These are phyloP conservation scores for Russula emetica DNA, from an alignment of 768 basidiomycete genomes.

Conservation along the genomic window DNA sequence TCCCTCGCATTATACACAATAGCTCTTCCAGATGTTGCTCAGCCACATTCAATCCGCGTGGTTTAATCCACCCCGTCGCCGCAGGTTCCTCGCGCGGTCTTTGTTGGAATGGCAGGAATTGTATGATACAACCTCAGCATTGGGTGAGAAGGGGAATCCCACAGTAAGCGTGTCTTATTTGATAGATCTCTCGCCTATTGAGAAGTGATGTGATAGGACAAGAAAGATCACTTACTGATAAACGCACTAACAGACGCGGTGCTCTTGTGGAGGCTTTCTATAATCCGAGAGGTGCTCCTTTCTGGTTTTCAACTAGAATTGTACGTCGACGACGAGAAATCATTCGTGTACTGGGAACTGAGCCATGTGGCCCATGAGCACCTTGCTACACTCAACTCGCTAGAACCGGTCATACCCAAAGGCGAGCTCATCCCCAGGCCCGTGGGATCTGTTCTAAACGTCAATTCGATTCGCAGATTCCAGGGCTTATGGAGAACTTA, in stretches of 20 bases:
- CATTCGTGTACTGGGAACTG: conserved; percentile 75
- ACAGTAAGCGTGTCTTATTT: conserved; percentile 26
- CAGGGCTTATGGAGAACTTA: conserved; percentile 14
- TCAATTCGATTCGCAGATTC: conserved; percentile 10
- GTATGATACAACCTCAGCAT: conserved; percentile 44
- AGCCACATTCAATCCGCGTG: conserved; percentile 58
- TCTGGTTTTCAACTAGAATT: conserved; percentile 77
- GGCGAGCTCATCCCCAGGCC: conserved; percentile 32
- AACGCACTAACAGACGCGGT: conserved; percentile 43
- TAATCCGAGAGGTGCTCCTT: conserved; percentile 62
- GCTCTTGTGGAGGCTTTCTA: conserved; percentile 54
- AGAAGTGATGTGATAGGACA: conserved; percentile 23
- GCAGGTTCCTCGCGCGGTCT: conserved; percentile 60
- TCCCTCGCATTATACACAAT: conserved; percentile 3
- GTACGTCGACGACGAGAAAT: conserved; percentile 60
- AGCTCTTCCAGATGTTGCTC: conserved; percentile 47
- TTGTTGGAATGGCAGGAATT: conserved; percentile 62
- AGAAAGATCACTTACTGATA: conserved; percentile 15
- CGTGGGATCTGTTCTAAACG: neutral
- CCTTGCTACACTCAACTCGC: conserved; percentile 47
- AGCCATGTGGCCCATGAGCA: conserved; percentile 55
- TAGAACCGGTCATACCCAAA: conserved; percentile 40
- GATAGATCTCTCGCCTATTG: neutral
- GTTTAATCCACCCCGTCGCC: conserved; percentile 63
- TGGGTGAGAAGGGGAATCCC: conserved; percentile 29